Base-by-base conservation (phyloP, 2,329 filamentous ascomycete species). In the Hypoxylon sp. region DNA sequence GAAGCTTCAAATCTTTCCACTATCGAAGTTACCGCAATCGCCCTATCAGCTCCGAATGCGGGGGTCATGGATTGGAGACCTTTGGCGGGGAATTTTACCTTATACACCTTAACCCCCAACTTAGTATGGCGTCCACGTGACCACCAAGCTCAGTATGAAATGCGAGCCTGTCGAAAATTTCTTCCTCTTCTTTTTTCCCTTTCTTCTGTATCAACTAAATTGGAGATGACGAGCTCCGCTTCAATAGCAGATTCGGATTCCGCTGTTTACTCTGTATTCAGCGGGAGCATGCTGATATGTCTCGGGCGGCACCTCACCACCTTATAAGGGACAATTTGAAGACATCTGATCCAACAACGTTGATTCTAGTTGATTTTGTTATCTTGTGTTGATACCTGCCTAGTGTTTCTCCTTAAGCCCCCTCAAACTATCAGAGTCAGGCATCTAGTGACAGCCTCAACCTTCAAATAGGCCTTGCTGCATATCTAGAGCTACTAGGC, bases 221-320 rank as follows among this genome's bases (percentile, higher is more conserved):
- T 89, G 90, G 89, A 87, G 78, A 84, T 90, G 90, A 94, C 86
- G 91, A 91, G 89, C 47, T 83, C 83, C 85, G 87, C 86, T 85
- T 84, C 77, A 81, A 51, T 77, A 85, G 81, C 79, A 81, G 79
- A 89, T 85, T 81, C 81, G 79, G 79, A 75, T 78, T 84, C 82
- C 81, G 80, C 81, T 79, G 81, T 73, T 43, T 56, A 55, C 53
- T 55, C 53, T 55, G 48, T 62, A 61, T 55, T 79, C 75, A 78
- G 79, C 81, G 82, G 84, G 82, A 82, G 82, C 81, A 84, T 89
- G 88, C 81, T 87, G 87, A 89, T 67, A 89, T 90, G 87, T 87
- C 81, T 82, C 80, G 65, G 84, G 86, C 86, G 79, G 83, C 85
- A 83, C 77, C 78, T 85, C 82, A 90, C 88, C 87, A 90, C 86